A percentile compares a stretch with the other conserved stretches of the same genome.
Conservation (phyloP, 345 rosid genomes). For the Citrus mangshanensis region DNA sequence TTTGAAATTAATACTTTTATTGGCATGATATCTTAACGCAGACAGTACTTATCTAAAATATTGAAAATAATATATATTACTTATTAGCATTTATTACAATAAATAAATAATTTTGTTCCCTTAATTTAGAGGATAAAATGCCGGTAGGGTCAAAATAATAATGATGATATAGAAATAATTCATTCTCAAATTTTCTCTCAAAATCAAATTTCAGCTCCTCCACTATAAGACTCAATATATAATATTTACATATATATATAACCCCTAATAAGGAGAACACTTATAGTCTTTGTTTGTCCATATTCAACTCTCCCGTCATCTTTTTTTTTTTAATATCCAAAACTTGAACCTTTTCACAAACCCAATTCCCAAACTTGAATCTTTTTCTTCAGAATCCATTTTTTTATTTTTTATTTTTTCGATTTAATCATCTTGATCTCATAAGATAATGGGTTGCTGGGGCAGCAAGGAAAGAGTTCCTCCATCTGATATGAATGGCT, state of each 20-base stretch:
- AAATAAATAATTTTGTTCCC: background rate
- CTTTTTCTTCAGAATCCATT: background rate
- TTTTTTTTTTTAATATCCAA: background rate
- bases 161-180: too few species aligned
- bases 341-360: background rate
- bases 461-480: constrained; percentile 41
- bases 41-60: too few species aligned
- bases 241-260: too few species aligned
- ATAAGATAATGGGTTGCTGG: constrained; percentile 52
- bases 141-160: background rate
- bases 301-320: background rate
- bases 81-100: background rate
- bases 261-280: too few species aligned
- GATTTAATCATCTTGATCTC: background rate
- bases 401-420: background rate
- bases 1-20: too few species aligned
- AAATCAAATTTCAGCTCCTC: background rate
- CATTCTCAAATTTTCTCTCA: background rate
- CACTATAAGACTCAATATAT: too few species aligned
- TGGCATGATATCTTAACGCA: too few species aligned
- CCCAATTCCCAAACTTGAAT: background rate
- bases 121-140: background rate
- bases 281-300: background rate
- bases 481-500: constrained; percentile 28
- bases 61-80: too few species aligned